Evolutionary conservation across 495 filamentous ascomycete genomes (phyloP), one percentile per base, ranked within the genome.

Genomic region (Annulohypoxylon bovei): DNA sequence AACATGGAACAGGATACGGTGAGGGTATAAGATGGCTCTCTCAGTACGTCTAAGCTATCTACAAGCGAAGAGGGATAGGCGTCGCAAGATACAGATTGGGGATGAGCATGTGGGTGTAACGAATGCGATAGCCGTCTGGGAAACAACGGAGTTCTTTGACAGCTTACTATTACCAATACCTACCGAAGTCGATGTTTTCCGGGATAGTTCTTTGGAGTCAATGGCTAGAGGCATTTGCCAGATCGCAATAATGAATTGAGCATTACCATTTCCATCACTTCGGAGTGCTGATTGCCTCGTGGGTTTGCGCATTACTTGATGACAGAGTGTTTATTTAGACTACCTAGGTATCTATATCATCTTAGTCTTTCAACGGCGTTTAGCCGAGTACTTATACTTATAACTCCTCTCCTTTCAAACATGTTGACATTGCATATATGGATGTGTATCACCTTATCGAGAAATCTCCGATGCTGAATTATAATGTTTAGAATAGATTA

Each of bases 11-110:
- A 69, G 68, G 90, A 49, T 94, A 94, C 76, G 91, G 91, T 55
- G 91, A 94, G 75, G 91, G 84, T 30, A 91, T 94, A 74, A 85
- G 90, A 77, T 94, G 91, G 91, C 82, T 92, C 77, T 91, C 89
- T 60, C 90, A 92, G 79, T 92, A 92, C 67, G 90, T 92, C 72
- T 92, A 88, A 77, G 76, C 40, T 42, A 20, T 5, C 40, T 42
- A n/a, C 4, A 40, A 47, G 50, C 18, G 47, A 20, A 54, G 23
- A 8, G 16, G 39, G 25, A 37, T 40, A 54, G 42, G 44, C 33
- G 56, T 66, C 12, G 16, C 56, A 23, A 27, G 37, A 59, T 44
- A 46, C 39, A 52, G 57, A 65, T 20, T 52, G 44, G 61, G 18
- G 47, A 55, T 40, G 61, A 62, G 47, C 12, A 57, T 49, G 55